Evolutionary conservation across 768 basidiomycete genomes (phyloP).

Genomic region (Serendipita sp.): DNA sequence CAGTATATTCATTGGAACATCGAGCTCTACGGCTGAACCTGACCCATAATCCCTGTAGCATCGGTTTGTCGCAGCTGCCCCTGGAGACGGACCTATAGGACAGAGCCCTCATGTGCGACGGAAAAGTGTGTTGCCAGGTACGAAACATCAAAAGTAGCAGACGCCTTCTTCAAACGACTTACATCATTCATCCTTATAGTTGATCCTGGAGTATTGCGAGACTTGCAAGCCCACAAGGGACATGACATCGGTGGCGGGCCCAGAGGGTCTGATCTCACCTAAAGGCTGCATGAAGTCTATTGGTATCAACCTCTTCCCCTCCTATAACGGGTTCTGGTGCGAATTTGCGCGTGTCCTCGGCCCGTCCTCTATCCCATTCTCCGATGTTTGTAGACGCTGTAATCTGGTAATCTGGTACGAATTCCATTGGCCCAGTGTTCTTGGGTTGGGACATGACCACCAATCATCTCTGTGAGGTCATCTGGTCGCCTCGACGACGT

Average conservation of each 20-base stretch:
- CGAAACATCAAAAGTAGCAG: slow-evolving; percentile 4
- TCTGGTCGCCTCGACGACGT: background rate
- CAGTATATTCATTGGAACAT: slow-evolving; percentile 38
- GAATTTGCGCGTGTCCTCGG: background rate
- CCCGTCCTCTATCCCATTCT: background rate
- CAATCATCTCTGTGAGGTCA: slow-evolving; percentile 1
- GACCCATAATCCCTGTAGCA: slow-evolving; percentile 19
- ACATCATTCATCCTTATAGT: slow-evolving; percentile 27
- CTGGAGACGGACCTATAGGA: slow-evolving; percentile 16
- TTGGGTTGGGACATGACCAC: background rate
- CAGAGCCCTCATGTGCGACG: slow-evolving; percentile 73
- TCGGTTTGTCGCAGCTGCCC: background rate
- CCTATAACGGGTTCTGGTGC: no score
- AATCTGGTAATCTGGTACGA: background rate
- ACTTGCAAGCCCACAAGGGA: slow-evolving; percentile 56
- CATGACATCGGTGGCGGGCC: background rate
- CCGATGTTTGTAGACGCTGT: slow-evolving; percentile 5
- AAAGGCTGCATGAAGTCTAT: background rate
- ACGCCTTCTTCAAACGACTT: slow-evolving; percentile 9
- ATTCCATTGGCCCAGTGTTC: background rate
- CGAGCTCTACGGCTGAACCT: slow-evolving; percentile 46
- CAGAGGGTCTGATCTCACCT: background rate
- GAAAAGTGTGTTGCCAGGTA: slow-evolving; percentile 89
- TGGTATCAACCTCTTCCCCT: no score
- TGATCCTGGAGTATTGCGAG: slow-evolving; percentile 75